Evolutionary conservation across 1,139 yeast genomes (phyloP), one percentile per base, ranked within the genome.

Genomic region (Diutina sp.): DNA sequence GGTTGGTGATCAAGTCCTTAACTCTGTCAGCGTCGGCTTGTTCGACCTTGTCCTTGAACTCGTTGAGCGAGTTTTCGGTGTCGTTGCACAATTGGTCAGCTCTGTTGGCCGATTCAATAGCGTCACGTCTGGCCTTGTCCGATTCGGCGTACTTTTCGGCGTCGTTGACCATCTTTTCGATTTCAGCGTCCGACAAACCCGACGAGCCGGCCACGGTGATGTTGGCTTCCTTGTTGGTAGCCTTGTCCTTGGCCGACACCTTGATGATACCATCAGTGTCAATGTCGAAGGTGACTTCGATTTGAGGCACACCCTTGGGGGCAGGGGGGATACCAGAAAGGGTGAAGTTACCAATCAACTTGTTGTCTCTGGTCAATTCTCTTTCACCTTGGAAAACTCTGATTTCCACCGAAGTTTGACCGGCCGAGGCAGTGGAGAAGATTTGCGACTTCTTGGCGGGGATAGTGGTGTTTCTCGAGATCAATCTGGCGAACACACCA

Each of bases 341-440:
- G 61, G 96, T 89, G 76, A 91, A 90, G 87, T 93, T 91, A 75
- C 99, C 99, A 73, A 93, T 91, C 74, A 91, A 83, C 80, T 93
- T 93, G 87, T 93, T 93, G 82, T 93, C 98, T 79, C 96, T 87
- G 68, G 95, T 96, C 69, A 93, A 85, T 77, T 93, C 98, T 83
- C 99, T 89, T 82, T 93, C 99, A 81, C 99, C 99, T 82, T 93
- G 98, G 97, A 89, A 93, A 58, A 93, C 98, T 79, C 97, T 87
- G 74, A 93, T 91, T 78, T 91, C 98, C 65, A 93, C 98, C 65
- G 97, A 90, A 60, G 98, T 91, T 81, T 93, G 99, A 71, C 98
- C 98, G 69, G 96, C 91, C 65, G 97, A 95, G 64, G 98, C 98
- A 68, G 99, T 93, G 56, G 98, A 91, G 87, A 91, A 93, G 67